Evolutionary conservation across 2,329 filamentous ascomycete genomes (phyloP), one percentile per base, ranked within the genome.

Genomic region (Pleomassaria siparia): DNA sequence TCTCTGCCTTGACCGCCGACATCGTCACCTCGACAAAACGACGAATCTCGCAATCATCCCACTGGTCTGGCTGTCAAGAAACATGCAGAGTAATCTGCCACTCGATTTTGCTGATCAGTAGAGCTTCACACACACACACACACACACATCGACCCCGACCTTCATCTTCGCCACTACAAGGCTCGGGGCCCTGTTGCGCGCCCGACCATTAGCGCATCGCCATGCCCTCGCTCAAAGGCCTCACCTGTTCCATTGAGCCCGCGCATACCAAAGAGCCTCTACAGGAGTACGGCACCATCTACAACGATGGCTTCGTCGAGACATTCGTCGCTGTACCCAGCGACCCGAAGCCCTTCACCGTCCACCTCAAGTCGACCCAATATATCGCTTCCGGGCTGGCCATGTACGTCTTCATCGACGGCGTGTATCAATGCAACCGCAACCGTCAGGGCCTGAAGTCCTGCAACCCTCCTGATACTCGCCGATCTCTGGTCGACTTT

Each of bases 351-450:
- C 62, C 71, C 0, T 83, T 83, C 62, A 72, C 66, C 16, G 66
- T 83, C 28, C 76, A 74, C 49, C 69, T 82, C 30, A 72, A 64
- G 2, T 78, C 78, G 0, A 64, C 64, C 28, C 74, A 72, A 24
- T 82, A 76, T 64, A 79, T 82, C 51, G 76, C 76, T 1, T 71
- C 76, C 20, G 80, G 80, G 0, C 62, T 83, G 10, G 74, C 78
- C 2, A 75, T 79, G 62, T 79, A 78, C 50, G 78, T 82, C 21
- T 82, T 75, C 66, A 80, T 82, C 32, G 80, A 83, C 54, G 80
- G 80, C 15, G 63, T 76, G 5, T 82, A 82, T 51, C 80, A 82
- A 56, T 80, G 77, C 64, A 82, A 82, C 50, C 77, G 80, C 47
- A 79, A 80, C 59, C 69, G 74, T 30, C 67, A 72, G 30, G 64